Base-by-base conservation (phyloP, 495 filamentous ascomycete species). In the Elasticomyces elasticus region DNA sequence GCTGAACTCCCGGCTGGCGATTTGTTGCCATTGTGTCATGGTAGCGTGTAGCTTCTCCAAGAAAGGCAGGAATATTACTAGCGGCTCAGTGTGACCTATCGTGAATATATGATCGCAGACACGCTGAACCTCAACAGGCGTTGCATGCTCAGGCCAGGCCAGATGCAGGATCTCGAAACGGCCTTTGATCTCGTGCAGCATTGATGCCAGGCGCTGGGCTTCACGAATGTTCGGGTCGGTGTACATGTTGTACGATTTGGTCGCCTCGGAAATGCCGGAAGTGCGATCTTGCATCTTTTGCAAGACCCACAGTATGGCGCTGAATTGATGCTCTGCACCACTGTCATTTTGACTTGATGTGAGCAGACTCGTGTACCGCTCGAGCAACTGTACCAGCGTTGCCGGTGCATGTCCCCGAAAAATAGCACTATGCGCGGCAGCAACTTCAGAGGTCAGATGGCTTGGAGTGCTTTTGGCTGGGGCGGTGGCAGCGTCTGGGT, bases 11-110 rank as follows among this genome's bases (percentile, higher is more conserved):
- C 78, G 77, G 69, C 87, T 92, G 7, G 90, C 87, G 64, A 94
- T 87, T 5, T 81, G 74, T 67, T 96, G 88, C 94, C 94, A 99
- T 68, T 96, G 87, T 59, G 94, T 81, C 13, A 99, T 74, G 51
- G 80, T 79, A 0, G 71, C 75, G 66, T 96, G 84, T 6, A 99
- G 72, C 47, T 86, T 85, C 65, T 99, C 94, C 7, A 89, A 75
- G 58, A 84, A 85, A 0, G 82, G 83, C 59, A 97, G 76, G 55
- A 89, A 80, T 62, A 82, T 89, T 5, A 88, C 87, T 7, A 99
- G 73, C 0, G 94, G 89, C 49, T 95, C 87, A n/a, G 79, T 76
- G 62, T 95, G 82, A 28, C 78, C 73, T 66, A 94, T 79, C 38
- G 79, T 74, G 10, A 94, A 70, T 1, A 94, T 68, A 57, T 87